Evolutionary conservation across 2,329 filamentous ascomycete species (phyloP).

Genomic region (Curvularia verruculosa): DNA sequence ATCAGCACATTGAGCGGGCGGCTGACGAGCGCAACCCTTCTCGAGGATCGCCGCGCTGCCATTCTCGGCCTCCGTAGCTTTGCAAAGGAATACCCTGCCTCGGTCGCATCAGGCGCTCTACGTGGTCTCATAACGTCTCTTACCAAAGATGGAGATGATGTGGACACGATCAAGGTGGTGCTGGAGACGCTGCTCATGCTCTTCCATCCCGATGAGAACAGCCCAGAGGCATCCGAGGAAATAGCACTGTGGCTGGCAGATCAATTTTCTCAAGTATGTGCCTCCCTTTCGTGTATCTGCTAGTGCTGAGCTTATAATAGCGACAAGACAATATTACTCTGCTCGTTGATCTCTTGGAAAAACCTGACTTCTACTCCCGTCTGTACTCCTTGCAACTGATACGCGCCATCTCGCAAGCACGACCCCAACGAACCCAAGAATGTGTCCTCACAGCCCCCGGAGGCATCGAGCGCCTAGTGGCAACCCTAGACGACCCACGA

Average conservation of each 20-base stretch:
- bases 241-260: slow-evolving; percentile 95
- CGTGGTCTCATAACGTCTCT: slow-evolving; percentile 85
- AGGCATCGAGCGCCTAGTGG: slow-evolving; percentile 85
- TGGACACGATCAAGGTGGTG: slow-evolving; percentile 93
- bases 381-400: slow-evolving; percentile 91
- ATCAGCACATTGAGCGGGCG: slow-evolving; percentile 89
- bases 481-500: slow-evolving; percentile 79
- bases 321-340: slow-evolving; percentile 95
- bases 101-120: slow-evolving; percentile 91
- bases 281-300: slow-evolving; percentile 17
- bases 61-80: slow-evolving; percentile 91
- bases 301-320: slow-evolving; percentile 62
- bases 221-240: slow-evolving; percentile 90
- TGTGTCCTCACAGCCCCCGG: slow-evolving; percentile 88
- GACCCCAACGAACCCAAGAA: slow-evolving; percentile 91
- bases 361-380: slow-evolving; percentile 85
- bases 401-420: slow-evolving; percentile 80
- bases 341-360: slow-evolving; percentile 86
- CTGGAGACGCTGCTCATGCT: slow-evolving; percentile 95
- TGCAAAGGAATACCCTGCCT: slow-evolving; percentile 93
- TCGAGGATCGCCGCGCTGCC: slow-evolving; percentile 92
- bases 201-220: slow-evolving; percentile 72
- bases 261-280: slow-evolving; percentile 85
- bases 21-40: slow-evolving; percentile 83
- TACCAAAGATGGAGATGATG: slow-evolving; percentile 87